Conservation (phyloP, 2,329 filamentous ascomycete species). For the Scopulariopsis brevicaulis region DNA sequence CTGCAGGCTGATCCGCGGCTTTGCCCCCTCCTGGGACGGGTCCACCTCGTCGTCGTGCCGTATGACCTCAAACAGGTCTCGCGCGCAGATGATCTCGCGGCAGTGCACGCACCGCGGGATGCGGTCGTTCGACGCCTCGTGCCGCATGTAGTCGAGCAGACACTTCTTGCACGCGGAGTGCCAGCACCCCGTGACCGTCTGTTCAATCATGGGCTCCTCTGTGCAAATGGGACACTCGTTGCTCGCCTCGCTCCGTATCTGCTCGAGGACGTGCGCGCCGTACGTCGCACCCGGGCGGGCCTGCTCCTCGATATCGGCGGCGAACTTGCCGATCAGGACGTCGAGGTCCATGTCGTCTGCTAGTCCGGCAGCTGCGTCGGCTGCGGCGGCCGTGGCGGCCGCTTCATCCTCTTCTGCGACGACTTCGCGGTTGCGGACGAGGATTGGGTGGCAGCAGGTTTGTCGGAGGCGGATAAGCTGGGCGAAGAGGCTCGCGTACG, state of each 20-base stretch:
- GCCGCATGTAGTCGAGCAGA: slow-evolving; percentile 78
- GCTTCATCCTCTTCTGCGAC: slow-evolving; percentile 84
- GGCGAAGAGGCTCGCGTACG: slow-evolving; percentile 93
- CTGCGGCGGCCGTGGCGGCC: slow-evolving; percentile 60
- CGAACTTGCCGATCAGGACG: slow-evolving; percentile 75
- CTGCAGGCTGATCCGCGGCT: slow-evolving; percentile 47
- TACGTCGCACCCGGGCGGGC: slow-evolving; percentile 55
- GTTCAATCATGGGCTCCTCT: slow-evolving; percentile 91
- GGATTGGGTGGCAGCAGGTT: slow-evolving; percentile 83
- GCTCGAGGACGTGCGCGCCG: slow-evolving; percentile 74
- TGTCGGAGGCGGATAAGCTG: slow-evolving; percentile 90
- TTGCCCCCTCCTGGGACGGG: slow-evolving; percentile 15
- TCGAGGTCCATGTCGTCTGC: slow-evolving; percentile 95
- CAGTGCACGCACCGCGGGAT: slow-evolving; percentile 83
- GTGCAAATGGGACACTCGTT: slow-evolving; percentile 91
- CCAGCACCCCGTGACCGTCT: slow-evolving; percentile 93
- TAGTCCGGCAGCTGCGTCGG: slow-evolving; percentile 69
- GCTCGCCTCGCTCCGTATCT: slow-evolving; percentile 81
- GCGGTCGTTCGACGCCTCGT: slow-evolving; percentile 67
- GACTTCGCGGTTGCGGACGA: slow-evolving; percentile 76
- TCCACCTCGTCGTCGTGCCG: slow-evolving; percentile 55
- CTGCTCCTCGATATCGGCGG: slow-evolving; percentile 47
- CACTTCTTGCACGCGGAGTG: slow-evolving; percentile 95
- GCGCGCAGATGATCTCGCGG: slow-evolving; percentile 66
- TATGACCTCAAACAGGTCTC: slow-evolving; percentile 88